Conservation (phyloP, 1,284 basidiomycete genomes). For the Pascua sp. region DNA sequence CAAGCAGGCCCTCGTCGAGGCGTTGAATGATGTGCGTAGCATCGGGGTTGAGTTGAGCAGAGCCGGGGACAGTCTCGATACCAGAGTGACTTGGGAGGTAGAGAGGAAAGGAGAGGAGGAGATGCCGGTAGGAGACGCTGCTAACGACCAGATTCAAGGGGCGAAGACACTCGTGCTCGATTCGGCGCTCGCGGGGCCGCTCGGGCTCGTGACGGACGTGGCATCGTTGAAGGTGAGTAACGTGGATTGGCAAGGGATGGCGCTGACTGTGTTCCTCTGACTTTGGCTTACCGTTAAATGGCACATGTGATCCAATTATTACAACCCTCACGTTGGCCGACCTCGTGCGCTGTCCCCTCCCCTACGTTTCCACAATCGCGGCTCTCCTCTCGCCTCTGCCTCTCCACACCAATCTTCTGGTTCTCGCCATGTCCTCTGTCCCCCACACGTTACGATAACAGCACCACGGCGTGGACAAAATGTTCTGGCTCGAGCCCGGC, state of each 20-base stretch:
- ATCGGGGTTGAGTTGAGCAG: neutral
- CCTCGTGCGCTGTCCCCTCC: too few relatives aligned
- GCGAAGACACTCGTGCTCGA: conserved; percentile 95
- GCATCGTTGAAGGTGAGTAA: conserved; percentile 74
- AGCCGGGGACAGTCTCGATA: neutral
- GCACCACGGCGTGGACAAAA: conserved; percentile 98
- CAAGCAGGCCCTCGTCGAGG: conserved; percentile 70
- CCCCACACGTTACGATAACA: conserved; percentile 40
- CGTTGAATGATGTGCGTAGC: conserved; percentile 68
- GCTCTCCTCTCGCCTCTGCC: too few relatives aligned
- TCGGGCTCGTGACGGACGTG: conserved; percentile 90
- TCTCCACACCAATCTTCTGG: too few relatives aligned
- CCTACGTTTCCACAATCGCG: too few relatives aligned
- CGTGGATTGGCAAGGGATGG: neutral
- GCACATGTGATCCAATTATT: too few relatives aligned
- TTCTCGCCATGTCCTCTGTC: too few relatives aligned
- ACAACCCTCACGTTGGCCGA: too few relatives aligned
- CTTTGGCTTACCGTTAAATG: neutral
- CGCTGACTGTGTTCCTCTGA: too few relatives aligned
- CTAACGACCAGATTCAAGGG: conserved; percentile 68
- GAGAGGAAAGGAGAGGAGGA: too few relatives aligned
- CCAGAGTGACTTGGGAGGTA: too few relatives aligned
- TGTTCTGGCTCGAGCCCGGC: conserved; percentile 96
- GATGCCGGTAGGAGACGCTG: neutral
- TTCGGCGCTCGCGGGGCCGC: conserved; percentile 77